Percentiles rank a stretch among this genome's conserved stretches.
These are phyloP conservation scores for Saccharomycopsis javanensis DNA, from an alignment of 805 yeast species.

Conservation along the genomic window DNA sequence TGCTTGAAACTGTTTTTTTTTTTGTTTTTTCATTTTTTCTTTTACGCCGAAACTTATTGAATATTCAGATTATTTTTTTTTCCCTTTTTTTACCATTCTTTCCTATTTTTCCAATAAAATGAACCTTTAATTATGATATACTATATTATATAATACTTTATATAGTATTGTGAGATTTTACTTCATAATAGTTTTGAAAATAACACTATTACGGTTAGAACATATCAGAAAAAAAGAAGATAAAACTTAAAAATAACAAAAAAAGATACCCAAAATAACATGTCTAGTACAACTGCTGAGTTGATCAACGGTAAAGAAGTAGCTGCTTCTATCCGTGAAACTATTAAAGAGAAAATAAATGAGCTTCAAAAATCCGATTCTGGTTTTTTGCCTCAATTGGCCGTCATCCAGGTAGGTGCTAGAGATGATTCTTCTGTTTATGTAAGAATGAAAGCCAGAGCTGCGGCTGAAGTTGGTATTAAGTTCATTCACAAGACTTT, in stretches of 20 bases:
- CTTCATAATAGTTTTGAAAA: too few species aligned
- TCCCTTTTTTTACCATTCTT: too few species aligned
- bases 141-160: too few species aligned
- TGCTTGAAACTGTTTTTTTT: not conserved
- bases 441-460: conserved; percentile 71
- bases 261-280: not conserved
- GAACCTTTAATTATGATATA: too few species aligned
- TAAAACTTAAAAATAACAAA: not conserved
- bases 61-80: too few species aligned
- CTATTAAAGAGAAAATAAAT: conserved; percentile 27
- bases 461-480: conserved; percentile 63
- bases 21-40: too few species aligned
- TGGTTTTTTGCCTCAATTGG: conserved; percentile 52
- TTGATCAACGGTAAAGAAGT: conserved; percentile 19
- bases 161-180: too few species aligned
- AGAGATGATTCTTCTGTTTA: conserved; percentile 77
- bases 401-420: conserved; percentile 68
- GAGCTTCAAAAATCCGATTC: conserved; percentile 36
- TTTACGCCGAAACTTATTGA: not conserved
- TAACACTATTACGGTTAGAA: too few species aligned
- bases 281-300: conserved; percentile 5
- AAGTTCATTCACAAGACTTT: conserved; percentile 50
- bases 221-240: too few species aligned
- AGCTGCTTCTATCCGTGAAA: conserved; percentile 10
- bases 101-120: too few species aligned